A percentile compares a stretch with the other conserved stretches of the same genome.
Conservation (phyloP, 1,284 basidiomycete species). For the Fomitopsis pinicola region DNA sequence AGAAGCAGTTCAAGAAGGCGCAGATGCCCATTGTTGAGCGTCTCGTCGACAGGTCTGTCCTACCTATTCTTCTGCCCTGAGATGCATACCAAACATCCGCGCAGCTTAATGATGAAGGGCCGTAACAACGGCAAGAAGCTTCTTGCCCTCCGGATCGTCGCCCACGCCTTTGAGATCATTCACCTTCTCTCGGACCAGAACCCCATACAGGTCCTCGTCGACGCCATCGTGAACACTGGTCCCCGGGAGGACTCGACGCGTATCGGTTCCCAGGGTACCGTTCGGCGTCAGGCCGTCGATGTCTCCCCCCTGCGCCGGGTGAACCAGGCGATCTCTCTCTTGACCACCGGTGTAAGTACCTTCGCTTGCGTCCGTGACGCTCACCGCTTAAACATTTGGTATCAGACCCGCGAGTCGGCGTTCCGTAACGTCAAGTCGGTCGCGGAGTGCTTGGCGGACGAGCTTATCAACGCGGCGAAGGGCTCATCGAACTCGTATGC, state of each 20-base stretch:
- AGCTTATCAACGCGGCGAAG: slow-evolving; percentile 99
- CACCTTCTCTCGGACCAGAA: slow-evolving; percentile 99
- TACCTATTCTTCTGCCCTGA: not conserved
- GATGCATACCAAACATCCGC: not conserved
- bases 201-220: slow-evolving; percentile 97
- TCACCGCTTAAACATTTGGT: slow-evolving; percentile 4
- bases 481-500: slow-evolving; percentile 99
- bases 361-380: not conserved
- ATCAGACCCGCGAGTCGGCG: slow-evolving; percentile 94
- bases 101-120: slow-evolving; percentile 99
- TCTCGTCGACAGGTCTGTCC: slow-evolving; percentile 89
- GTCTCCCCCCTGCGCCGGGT: slow-evolving; percentile 97
- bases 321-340: slow-evolving; percentile 95
- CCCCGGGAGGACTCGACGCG: slow-evolving; percentile 99
- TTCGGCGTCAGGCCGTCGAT: slow-evolving; percentile 99
- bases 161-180: slow-evolving; percentile 99
- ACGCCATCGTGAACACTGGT: slow-evolving; percentile 99
- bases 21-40: slow-evolving; percentile 99
- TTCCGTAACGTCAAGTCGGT: slow-evolving; percentile 99
- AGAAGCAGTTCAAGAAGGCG: slow-evolving; percentile 99
- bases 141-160: slow-evolving; percentile 98
- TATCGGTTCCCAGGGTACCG: slow-evolving; percentile 99
- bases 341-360: slow-evolving; percentile 87
- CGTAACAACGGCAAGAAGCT: slow-evolving; percentile 99
- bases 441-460: slow-evolving; percentile 98